A percentile compares a stretch with the other conserved stretches of the same genome.
These are phyloP conservation scores for Geotrichum carabidarum DNA, from an alignment of 1,139 yeast species.

Conservation along the genomic window DNA sequence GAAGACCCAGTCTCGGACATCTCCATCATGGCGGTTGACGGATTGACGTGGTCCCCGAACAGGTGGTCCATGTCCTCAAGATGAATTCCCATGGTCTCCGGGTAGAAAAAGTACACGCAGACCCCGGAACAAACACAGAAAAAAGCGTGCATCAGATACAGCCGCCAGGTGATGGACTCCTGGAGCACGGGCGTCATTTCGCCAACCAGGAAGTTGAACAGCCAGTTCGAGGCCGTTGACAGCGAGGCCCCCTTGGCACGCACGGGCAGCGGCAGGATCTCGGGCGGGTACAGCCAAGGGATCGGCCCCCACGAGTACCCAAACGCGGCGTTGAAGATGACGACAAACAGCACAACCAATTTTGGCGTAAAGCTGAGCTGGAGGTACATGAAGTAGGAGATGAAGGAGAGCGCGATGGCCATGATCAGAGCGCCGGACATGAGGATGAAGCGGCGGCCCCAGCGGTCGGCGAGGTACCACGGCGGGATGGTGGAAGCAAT, in stretches of 20 bases:
- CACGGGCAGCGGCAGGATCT: constrained; percentile 79
- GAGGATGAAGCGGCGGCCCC: constrained; percentile 85
- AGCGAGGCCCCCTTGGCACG: constrained; percentile 88
- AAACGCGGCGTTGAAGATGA: constrained; percentile 75
- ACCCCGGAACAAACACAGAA: constrained; percentile 69
- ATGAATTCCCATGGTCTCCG: constrained; percentile 85
- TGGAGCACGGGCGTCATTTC: constrained; percentile 83
- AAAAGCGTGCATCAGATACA: constrained; percentile 74
- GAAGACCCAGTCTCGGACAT: background rate
- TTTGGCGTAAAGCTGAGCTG: constrained; percentile 60
- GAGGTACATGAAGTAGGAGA: constrained; percentile 60
- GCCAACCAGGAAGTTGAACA: constrained; percentile 88
- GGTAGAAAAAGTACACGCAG: constrained; percentile 64
- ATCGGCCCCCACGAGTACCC: constrained; percentile 90
- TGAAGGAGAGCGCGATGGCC: constrained; percentile 63
- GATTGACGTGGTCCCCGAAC: constrained; percentile 66
- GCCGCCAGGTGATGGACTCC: constrained; percentile 69
- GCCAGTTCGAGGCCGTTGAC: constrained; percentile 90
- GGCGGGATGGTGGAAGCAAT: constrained; percentile 76
- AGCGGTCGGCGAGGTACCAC: constrained; percentile 80
- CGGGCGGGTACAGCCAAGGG: constrained; percentile 88
- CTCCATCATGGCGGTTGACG: constrained; percentile 1
- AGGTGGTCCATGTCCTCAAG: constrained; percentile 83
- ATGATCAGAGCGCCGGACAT: constrained; percentile 71
- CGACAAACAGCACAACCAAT: constrained; percentile 71